Percentiles rank a stretch among this genome's conserved stretches.
These are phyloP conservation scores for Echinosophora koreensis DNA, from an alignment of 306 rosid species.

Conservation along the genomic window DNA sequence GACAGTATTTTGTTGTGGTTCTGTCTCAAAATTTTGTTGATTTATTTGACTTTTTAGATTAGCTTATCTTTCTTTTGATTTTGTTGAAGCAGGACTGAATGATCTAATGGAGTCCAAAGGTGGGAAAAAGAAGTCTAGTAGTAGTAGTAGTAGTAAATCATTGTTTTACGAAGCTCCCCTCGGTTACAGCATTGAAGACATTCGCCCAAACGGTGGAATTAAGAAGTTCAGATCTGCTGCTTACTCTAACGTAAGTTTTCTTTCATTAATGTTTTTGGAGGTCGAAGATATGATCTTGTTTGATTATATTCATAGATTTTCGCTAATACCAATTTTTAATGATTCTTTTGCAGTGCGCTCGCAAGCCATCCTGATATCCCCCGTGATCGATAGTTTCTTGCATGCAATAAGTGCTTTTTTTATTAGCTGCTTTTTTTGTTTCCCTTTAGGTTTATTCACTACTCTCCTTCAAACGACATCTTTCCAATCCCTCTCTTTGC, in stretches of 20 bases:
- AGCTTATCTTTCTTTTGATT: background rate
- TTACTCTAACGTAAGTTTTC: slow-evolving; percentile 75
- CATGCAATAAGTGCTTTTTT: slow-evolving; percentile 29
- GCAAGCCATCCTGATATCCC: slow-evolving; percentile 84
- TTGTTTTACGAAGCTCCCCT: slow-evolving; percentile 87
- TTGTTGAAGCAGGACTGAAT: slow-evolving; percentile 56
- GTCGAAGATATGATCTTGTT: background rate
- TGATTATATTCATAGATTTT: background rate
- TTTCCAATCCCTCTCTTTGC: slow-evolving; percentile 59
- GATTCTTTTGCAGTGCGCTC: slow-evolving; percentile 74
- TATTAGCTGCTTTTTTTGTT: slow-evolving; percentile 21
- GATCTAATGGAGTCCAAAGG: slow-evolving; percentile 86
- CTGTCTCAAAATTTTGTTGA: background rate
- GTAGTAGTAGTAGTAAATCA: slow-evolving; percentile 69
- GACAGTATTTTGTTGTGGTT: background rate
- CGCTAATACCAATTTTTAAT: background rate
- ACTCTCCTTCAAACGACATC: slow-evolving; percentile 58
- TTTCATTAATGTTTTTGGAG: background rate
- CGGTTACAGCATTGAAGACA: slow-evolving; percentile 89
- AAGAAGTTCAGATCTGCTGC: slow-evolving; percentile 94
- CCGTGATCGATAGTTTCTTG: background rate
- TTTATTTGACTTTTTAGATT: background rate
- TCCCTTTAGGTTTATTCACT: slow-evolving; percentile 43
- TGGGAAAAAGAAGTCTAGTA: slow-evolving; percentile 81
- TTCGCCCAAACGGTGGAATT: slow-evolving; percentile 86